phyloP scores from a whole-genome alignment of 176 grass and related monocot genomes.

The Raddia guianensis region DNA sequence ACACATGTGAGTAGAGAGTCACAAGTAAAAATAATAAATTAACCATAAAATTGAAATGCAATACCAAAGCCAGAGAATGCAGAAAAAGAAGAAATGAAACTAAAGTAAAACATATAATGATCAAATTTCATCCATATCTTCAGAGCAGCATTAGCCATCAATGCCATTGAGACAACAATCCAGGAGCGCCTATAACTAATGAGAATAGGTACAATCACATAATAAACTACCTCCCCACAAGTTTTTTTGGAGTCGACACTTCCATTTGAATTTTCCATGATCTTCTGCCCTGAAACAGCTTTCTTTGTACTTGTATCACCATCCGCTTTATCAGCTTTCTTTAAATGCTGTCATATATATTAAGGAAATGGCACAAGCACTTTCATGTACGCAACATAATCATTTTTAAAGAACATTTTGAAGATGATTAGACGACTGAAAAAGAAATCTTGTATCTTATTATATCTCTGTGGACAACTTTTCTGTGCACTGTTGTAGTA shows the following conservation, averaged over 20 bases:
- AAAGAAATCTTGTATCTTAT: background rate
- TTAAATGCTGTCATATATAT: constrained; percentile 43
- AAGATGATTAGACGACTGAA: background rate
- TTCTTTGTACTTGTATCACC: constrained; percentile 60
- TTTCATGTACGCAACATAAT: background rate
- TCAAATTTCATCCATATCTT: constrained; percentile 6
- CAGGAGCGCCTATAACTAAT: constrained; percentile 1
- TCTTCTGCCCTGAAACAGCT: constrained; percentile 53
- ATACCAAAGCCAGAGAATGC: constrained; percentile 18
- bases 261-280: constrained; percentile 50
- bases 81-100: constrained; percentile 9
- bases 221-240: constrained; percentile 50
- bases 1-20: constrained; percentile 16
- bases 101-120: constrained; percentile 10
- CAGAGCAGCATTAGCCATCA: constrained; percentile 28
- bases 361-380: constrained; percentile 13
- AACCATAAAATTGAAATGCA: background rate
- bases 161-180: background rate
- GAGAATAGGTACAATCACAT: constrained; percentile 7
- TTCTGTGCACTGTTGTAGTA: background rate
- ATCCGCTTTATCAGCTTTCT: constrained; percentile 71
- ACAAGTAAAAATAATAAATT: constrained; percentile 1
- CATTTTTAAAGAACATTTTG: background rate
- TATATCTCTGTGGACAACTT: background rate
- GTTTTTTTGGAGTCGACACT: constrained; percentile 50